A percentile compares a stretch with the other conserved stretches of the same genome.
phyloP scores from a whole-genome alignment of 495 filamentous ascomycete genomes.

The Niebla homalea region DNA sequence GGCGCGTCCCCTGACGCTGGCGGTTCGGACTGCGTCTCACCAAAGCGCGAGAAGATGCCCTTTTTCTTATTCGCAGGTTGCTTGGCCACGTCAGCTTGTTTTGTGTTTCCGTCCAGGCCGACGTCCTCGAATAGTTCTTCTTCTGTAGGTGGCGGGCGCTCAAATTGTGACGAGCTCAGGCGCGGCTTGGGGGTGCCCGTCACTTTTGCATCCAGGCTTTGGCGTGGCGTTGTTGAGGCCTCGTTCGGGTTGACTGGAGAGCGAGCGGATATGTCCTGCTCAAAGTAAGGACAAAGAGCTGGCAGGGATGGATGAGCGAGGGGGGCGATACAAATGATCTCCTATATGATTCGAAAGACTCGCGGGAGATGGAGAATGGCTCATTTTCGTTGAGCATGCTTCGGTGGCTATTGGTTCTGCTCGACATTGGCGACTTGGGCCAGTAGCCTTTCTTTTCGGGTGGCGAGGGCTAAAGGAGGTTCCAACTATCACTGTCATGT shows the following conservation, averaged over 20 bases:
- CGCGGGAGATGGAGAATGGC: conserved; percentile 90
- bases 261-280: conserved; percentile 81
- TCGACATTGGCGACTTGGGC: conserved; percentile 56
- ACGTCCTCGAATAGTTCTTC: conserved; percentile 88
- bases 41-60: conserved; percentile 76
- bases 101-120: conserved; percentile 41
- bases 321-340: conserved; percentile 70
- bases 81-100: conserved; percentile 42
- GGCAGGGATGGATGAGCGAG: background rate
- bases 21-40: conserved; percentile 38
- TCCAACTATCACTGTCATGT: conserved; percentile 3
- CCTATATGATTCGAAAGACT: conserved; percentile 95
- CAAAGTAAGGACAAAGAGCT: background rate
- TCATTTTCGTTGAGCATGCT: conserved; percentile 69
- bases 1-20: conserved; percentile 30
- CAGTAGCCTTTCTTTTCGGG: conserved; percentile 76
- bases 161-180: conserved; percentile 32
- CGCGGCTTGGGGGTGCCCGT: conserved; percentile 41
- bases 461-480: conserved; percentile 59
- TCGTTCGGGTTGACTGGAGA: conserved; percentile 57
- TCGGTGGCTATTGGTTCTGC: conserved; percentile 51
- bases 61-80: conserved; percentile 56
- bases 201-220: conserved; percentile 65
- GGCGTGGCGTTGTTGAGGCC: conserved; percentile 40
- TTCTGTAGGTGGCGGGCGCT: conserved; percentile 42